Base-by-base conservation (phyloP, 371 early-diverging fungal genomes). In the Syncephalastrum sp. region DNA sequence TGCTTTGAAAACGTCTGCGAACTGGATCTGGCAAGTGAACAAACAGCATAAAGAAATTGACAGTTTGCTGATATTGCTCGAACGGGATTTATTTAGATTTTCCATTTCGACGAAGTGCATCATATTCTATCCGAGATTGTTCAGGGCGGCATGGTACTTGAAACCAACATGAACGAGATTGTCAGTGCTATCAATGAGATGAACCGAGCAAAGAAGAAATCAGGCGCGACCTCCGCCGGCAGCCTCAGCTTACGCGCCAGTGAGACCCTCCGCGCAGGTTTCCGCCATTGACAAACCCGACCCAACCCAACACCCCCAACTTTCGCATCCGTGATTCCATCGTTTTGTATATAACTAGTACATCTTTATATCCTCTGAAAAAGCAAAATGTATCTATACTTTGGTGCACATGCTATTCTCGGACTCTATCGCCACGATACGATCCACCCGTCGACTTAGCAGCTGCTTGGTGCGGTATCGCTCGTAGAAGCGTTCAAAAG, bases 1-100 rank as follows among this genome's bases (percentile, higher is more conserved):
- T 88, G 90, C 23, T 97, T 98, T 74, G 91, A 92, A 50, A 96
- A 98, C 58, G 98, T 98, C 3, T 98, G 97, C 66, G 98, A 98
- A 67, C 72, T 98, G 54, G 98, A 96, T 66, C 69, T 98, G 75
- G 91, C 91, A 78, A 67, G 71, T 52, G 17, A 29, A 17, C 8
- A 23, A 27, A 17, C 42, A 53, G n/a, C 48, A 29, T 8, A 50
- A 46, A 13, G n/a, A 47, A 53, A 29, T 10, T 21, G 42, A 55
- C 14, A 53, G 24, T 27, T 16, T 19, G 21, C 41, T 42, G 38
- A 33, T 10, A 33, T 0, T 47, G 24, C 47, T 21, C 42, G 24
- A 27, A 8, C 8, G n/a, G 10, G 21, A 21, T 21, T 3, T 7
- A 27, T 51, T 14, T 67, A 88, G 87, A 87, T 89, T 50, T 92